Conservation (phyloP, 2,329 filamentous ascomycete genomes). For the Magnaporthiopsis poae region DNA sequence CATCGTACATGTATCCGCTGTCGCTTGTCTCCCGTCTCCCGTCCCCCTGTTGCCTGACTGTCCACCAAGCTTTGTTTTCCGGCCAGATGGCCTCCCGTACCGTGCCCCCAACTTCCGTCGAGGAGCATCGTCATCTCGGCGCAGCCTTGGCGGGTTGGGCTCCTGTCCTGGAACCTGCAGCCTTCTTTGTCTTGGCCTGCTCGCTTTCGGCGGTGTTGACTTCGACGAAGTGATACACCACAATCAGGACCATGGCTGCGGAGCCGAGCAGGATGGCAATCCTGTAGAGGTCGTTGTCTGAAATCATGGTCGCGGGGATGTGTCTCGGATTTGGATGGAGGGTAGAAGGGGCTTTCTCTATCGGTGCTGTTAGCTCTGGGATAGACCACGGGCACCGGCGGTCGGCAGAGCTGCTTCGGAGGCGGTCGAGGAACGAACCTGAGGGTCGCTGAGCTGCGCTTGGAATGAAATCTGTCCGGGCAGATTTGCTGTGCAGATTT, state of each 20-base stretch:
- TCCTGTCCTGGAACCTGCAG: not conserved
- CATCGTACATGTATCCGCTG: not conserved
- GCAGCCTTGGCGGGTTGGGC: slow-evolving; percentile 3
- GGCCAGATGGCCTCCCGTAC: not conserved
- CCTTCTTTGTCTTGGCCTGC: slow-evolving; percentile 16
- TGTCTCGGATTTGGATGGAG: not conserved
- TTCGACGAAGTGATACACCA: slow-evolving; percentile 93
- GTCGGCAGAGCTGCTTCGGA: not conserved
- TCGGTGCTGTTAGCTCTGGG: not conserved
- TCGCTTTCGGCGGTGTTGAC: slow-evolving; percentile 58
- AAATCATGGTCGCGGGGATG: slow-evolving; percentile 64
- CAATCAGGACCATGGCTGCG: slow-evolving; percentile 80
- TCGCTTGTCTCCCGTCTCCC: not conserved
- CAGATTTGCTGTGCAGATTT: not conserved
- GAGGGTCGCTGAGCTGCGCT: not conserved
- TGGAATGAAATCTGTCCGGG: not conserved
- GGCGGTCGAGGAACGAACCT: not conserved
- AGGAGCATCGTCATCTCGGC: slow-evolving; percentile 2
- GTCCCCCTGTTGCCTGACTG: not conserved
- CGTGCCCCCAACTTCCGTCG: not conserved
- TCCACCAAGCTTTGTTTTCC: not conserved
- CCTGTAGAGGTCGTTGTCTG: slow-evolving; percentile 81
- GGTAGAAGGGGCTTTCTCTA: not conserved
- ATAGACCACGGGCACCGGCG: no score
- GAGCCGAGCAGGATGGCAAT: slow-evolving; percentile 89